Evolutionary conservation across 208 protist genomes (phyloP), one percentile per base, ranked within the genome.

Genomic region (Jaenimonas drosophilae): DNA sequence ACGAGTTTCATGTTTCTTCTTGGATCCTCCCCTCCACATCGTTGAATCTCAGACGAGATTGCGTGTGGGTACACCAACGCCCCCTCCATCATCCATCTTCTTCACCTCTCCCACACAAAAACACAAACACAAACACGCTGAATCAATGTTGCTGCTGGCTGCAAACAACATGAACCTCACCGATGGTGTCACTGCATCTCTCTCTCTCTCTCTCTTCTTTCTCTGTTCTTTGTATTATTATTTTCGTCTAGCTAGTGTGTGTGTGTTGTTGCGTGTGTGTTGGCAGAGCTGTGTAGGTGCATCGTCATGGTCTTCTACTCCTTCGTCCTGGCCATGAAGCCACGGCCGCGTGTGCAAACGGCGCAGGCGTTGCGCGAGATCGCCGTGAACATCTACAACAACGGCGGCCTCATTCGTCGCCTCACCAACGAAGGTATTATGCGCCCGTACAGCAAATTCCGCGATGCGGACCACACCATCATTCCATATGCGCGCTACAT

Each of bases 301-400:
- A n/a, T n/a, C 26, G 45, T n/a, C 11, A 92, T 94, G 85, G 85
- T 94, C 16, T 94, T 94, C 52, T 94, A 91, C 48, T 55, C 76
- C 30, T 81, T 87, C 45, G 71, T 88, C 6, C 48, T 94, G 4
- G 80, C 88, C 20, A 84, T 94, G 80, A 88, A 87, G 60, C 78
- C 79, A 33, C 69, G 77, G 0, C 67, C 66, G 29, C 77, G 81
- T 3, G 66, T 70, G 51, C 48, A 68, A 49, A 94, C 85, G 6
- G 57, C 71, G 3, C 81, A 90, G 54, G 71, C 76, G 32, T 60
- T 94, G 21, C 76, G 77, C 45, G 80, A 89, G 44, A 83, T 94
- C 42, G 76, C 76, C 3, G 61, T 71, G 9, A 49, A 33, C 25
- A 53, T 91, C 23, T 89, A 84, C 59, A 88, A 83, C 48, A 51